Conservation (phyloP, 495 filamentous ascomycete genomes). For the Terfezia boudieri region DNA sequence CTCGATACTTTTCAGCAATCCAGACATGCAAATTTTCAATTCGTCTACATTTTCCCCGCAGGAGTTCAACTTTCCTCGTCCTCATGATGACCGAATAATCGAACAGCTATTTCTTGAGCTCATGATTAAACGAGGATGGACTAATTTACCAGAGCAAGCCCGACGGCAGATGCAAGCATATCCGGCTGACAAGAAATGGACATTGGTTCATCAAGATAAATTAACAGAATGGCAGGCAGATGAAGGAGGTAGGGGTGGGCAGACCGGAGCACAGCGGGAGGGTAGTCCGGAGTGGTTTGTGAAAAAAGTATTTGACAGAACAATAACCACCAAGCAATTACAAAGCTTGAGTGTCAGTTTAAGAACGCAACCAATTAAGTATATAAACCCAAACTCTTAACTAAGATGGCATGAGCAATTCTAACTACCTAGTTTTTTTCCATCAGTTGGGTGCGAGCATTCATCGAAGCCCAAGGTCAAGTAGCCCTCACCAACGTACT, state of each 20-base stretch:
- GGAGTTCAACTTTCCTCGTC: constrained; percentile 31
- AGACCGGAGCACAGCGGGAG: constrained; percentile 67
- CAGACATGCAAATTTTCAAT: constrained; percentile 21
- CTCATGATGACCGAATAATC: constrained; percentile 65
- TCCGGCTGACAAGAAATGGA: constrained; percentile 88
- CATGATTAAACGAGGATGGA: constrained; percentile 95
- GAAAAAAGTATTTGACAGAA: constrained; percentile 86
- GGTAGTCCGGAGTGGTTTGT: constrained; percentile 98
- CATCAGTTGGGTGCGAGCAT: constrained; percentile 68
- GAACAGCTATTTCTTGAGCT: constrained; percentile 78
- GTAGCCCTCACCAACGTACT: constrained; percentile 89
- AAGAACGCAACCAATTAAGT: constrained; percentile 82
- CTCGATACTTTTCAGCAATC: constrained; percentile 31
- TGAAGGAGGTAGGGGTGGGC: constrained; percentile 42
- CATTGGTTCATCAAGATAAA: constrained; percentile 82
- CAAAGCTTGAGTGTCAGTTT: constrained; percentile 82
- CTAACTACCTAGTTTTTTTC: neutral
- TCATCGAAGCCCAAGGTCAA: constrained; percentile 94
- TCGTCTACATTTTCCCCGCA: constrained; percentile 25
- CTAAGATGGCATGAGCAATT: no score
- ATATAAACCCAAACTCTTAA: constrained; percentile 4
- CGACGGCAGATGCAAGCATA: constrained; percentile 89
- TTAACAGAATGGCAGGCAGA: constrained; percentile 84
- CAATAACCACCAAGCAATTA: constrained; percentile 72
- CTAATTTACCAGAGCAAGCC: constrained; percentile 88